Evolutionary conservation across 1,284 basidiomycete genomes (phyloP).

Genomic region (Ceratobasidium sp.): DNA sequence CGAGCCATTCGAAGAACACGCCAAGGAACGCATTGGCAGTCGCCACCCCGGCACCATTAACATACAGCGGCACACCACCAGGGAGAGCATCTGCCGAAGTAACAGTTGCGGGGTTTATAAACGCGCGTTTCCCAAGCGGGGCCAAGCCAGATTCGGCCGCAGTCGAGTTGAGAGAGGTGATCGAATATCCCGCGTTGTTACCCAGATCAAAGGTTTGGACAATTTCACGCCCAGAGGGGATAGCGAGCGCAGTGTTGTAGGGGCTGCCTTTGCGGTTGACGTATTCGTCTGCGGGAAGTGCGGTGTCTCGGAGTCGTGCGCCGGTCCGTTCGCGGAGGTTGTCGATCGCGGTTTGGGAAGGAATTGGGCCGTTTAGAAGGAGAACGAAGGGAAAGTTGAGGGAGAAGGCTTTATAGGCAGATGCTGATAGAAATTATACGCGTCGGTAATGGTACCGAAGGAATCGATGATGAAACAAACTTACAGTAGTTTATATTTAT

Average conservation of each 20-base stretch:
- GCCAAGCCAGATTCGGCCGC: slow-evolving; percentile 41
- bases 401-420: slow-evolving; percentile 41
- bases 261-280: slow-evolving; percentile 86
- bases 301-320: slow-evolving; percentile 74
- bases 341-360: slow-evolving; percentile 82
- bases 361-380: slow-evolving; percentile 74
- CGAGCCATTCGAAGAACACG: slow-evolving; percentile 78
- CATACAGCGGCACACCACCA: slow-evolving; percentile 85
- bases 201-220: slow-evolving; percentile 16
- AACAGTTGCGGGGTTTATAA: slow-evolving; percentile 65
- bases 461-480: neutral
- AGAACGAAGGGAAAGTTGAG: slow-evolving; percentile 91
- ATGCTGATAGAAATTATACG: slow-evolving; percentile 14
- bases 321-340: slow-evolving; percentile 86
- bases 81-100: slow-evolving; percentile 76
- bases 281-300: slow-evolving; percentile 72
- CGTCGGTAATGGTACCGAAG: neutral
- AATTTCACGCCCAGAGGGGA: neutral
- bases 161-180: slow-evolving; percentile 32
- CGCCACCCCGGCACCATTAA: slow-evolving; percentile 79
- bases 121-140: slow-evolving; percentile 28
- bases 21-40: slow-evolving; percentile 89
- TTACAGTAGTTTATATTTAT: slow-evolving; percentile 82
- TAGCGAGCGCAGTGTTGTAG: slow-evolving; percentile 69
- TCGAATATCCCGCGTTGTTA: neutral